Evolutionary conservation across 2,329 filamentous ascomycete genomes (phyloP), one percentile per base, ranked within the genome.

Genomic region (Neurospora sp.): DNA sequence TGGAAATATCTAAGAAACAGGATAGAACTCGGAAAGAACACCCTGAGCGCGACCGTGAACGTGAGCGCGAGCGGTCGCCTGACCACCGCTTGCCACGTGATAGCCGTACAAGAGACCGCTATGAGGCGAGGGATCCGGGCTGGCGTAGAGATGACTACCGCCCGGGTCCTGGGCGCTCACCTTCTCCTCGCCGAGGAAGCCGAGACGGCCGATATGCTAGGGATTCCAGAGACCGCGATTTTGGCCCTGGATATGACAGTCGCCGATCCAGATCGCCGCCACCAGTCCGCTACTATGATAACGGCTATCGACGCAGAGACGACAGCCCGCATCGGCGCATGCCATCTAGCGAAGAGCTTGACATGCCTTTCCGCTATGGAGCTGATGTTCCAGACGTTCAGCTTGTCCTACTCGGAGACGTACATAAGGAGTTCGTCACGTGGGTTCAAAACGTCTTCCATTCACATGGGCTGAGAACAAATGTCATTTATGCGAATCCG

Each of bases 1-100:
- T 97, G 23, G 94, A 97, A 78, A 88, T 97, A 46, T 97, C 94
- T 6, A 95, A 95, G 71, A 89, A 91, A 3, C 93, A 97, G 78
- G 93, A 93, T 78, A 93, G 93, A 76, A 91, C 89, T 67, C 87
- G 89, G 68, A 90, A 90, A 67, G 83, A 83, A 73, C 52, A 62
- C 4, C 23, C 52, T 17, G 52, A 62, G 13, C 52, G 7, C 23
- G 13, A 28, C 52, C 52, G 52, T 10, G 52, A 62, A 36, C 52
- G 52, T 36, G 85, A 79, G 74, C 78, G 74, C 17, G 78, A 83
- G 71, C 82, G 89, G 73, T 90, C 91, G 66, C 85, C 92, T 69
- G 86, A 92, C 75, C 85, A 88, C 68, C 77, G 76, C 70, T 73
- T 79, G 76, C 74, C 76, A 79, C 78, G 72, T 77, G 79, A 74